Evolutionary conservation across 768 basidiomycete genomes (phyloP), one percentile per base, ranked within the genome.

Genomic region (Podaxis sp.): DNA sequence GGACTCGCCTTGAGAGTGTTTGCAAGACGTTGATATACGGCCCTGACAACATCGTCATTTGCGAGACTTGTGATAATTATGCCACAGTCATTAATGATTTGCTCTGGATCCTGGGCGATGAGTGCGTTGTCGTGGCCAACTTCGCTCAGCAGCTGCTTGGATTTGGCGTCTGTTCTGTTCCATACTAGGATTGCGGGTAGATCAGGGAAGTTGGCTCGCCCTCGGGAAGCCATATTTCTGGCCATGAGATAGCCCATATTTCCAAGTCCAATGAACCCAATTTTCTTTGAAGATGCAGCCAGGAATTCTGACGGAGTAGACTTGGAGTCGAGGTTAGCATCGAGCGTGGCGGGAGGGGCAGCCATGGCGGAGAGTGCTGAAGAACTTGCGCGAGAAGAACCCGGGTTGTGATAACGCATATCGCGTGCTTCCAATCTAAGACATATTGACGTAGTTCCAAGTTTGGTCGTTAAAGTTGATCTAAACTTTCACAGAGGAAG

Each of bases 181-280:
- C 85, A 94, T 8, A 96, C 80, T 38, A 88, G 72, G 55, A 95
- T 70, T 3, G 92, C 85, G 0, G 79, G 76, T 37, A 78, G 67
- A 2, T 69, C 72, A 13, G 69, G 70, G 38, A 72, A 63, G 50
- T 80, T 75, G 4, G 74, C 66, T 19, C 75, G 72, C 50, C 75
- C 79, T 65, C 81, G 76, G 47, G 75, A 84, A 1, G 90, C 91
- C 37, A 96, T 80, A 73, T 96, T 96, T 40, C 81, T 80, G 5
- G 89, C 90, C 90, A 95, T 94, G 19, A 78, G 72, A 68, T 79
- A 84, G 9, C 90, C 92, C 85, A 93, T 91, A 22, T 83, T 82
- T 22, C 89, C 88, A 15, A 88, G 65, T 1, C 80, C 80, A 13
- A 82, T 75, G 54, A 80, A 81, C 4, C 79, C 81, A 24, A 81